These are phyloP conservation scores for Lecanicillium sp. DNA, from an alignment of 2,329 filamentous ascomycete genomes.

Conservation along the genomic window DNA sequence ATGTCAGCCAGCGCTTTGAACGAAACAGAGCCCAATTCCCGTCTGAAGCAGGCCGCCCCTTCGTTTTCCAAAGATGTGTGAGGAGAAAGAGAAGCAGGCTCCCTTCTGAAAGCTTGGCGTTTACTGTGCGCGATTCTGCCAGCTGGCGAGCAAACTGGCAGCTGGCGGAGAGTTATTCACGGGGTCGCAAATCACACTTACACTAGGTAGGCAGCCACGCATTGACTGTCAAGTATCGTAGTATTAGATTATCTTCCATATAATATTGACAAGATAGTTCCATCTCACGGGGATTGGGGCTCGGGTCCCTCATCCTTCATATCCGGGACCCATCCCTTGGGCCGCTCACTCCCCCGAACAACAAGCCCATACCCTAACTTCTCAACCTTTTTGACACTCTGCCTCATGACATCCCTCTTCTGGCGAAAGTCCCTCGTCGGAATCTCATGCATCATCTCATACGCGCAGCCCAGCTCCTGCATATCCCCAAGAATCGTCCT, in stretches of 20 bases:
- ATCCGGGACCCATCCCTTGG: constrained; percentile 88
- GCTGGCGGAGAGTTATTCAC: no score
- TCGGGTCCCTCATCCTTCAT: constrained; percentile 34
- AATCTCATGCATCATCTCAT: constrained; percentile 64
- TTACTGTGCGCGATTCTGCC: not conserved
- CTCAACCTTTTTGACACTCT: constrained; percentile 92
- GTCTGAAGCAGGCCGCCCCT: no score
- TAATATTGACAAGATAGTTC: constrained; percentile 2
- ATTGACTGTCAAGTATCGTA: no score
- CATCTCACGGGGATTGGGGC: constrained; percentile 19
- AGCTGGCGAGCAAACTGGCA: not conserved
- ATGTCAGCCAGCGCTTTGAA: no score
- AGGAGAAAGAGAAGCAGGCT: no score
- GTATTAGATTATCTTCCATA: no score
- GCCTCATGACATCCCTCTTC: constrained; percentile 81
- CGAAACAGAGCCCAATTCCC: no score
- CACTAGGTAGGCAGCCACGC: no score
- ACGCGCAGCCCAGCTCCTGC: constrained; percentile 64
- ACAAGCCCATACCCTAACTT: constrained; percentile 79
- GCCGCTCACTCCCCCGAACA: constrained; percentile 80
- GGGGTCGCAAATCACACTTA: no score
- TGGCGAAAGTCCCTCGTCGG: constrained; percentile 53
- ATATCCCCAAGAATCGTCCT: constrained; percentile 72
- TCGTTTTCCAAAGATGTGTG: no score
- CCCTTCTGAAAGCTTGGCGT: no score